A percentile compares a stretch with the other conserved stretches of the same genome.
These are phyloP conservation scores for Lactarius psammicola DNA, from an alignment of 768 basidiomycete species.

Conservation along the genomic window DNA sequence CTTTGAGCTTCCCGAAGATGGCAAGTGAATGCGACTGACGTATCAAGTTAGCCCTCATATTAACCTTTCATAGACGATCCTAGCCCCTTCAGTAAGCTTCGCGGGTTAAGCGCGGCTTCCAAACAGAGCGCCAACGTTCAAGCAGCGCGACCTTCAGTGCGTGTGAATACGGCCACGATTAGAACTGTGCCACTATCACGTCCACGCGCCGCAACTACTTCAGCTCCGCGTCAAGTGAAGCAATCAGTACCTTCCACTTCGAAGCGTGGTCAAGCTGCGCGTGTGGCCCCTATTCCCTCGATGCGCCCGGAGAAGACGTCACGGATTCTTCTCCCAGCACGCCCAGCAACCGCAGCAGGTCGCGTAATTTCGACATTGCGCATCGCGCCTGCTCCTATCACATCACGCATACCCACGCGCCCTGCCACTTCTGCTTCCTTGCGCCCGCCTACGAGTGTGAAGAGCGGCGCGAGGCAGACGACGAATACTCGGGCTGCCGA, in stretches of 20 bases:
- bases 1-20: conserved; percentile 19
- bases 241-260: background rate
- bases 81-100: conserved; percentile 6
- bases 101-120: background rate
- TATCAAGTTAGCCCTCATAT: background rate
- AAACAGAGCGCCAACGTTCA: background rate
- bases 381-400: background rate
- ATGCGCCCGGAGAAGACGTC: background rate
- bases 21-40: conserved; percentile 11
- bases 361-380: conserved; percentile 3
- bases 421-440: conserved; percentile 19
- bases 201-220: background rate
- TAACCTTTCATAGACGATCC: conserved; percentile 7
- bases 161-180: background rate
- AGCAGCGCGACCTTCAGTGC: background rate
- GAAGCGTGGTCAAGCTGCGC: conserved; percentile 1
- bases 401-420: conserved; percentile 3
- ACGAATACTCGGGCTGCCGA: background rate
- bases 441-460: conserved; percentile 4
- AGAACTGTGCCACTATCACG: background rate
- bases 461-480: background rate
- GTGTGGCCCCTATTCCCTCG: background rate
- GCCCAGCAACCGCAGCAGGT: conserved; percentile 2
- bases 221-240: background rate
- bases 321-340: background rate